Evolutionary conservation across 148 eudicot species (phyloP).

Genomic region (Heliosperma pusillum): DNA sequence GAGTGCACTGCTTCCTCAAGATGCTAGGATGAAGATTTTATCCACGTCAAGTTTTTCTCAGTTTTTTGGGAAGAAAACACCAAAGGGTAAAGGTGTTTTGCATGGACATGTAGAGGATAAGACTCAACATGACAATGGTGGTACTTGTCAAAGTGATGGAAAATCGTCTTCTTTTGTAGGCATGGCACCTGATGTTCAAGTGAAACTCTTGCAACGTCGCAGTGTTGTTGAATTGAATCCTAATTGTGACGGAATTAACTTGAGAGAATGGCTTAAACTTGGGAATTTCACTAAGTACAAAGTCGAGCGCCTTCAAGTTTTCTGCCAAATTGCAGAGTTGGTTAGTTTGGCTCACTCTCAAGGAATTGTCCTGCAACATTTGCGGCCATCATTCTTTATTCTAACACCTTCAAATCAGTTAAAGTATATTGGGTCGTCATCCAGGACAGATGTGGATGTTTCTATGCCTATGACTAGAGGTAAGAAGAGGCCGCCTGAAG

Average conservation of each 20-base stretch:
- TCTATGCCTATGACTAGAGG: slow-evolving; percentile 9
- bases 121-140: slow-evolving; percentile 8
- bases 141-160: slow-evolving; percentile 13
- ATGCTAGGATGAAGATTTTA: slow-evolving; percentile 30
- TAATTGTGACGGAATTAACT: slow-evolving; percentile 27
- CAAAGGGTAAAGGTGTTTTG: slow-evolving; percentile 34
- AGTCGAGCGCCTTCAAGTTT: slow-evolving; percentile 38
- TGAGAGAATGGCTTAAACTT: slow-evolving; percentile 56
- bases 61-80: slow-evolving; percentile 34
- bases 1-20: slow-evolving; percentile 24
- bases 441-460: slow-evolving; percentile 14
- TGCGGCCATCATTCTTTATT: slow-evolving; percentile 41
- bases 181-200: slow-evolving; percentile 15
- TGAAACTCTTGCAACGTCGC: slow-evolving; percentile 16
- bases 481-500: slow-evolving; percentile 33
- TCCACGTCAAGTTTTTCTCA: slow-evolving; percentile 43
- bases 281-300: slow-evolving; percentile 31
- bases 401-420: slow-evolving; percentile 31
- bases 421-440: slow-evolving; percentile 42
- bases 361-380: slow-evolving; percentile 40
- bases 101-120: slow-evolving; percentile 18
- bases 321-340: slow-evolving; percentile 45
- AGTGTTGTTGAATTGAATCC: slow-evolving; percentile 11
- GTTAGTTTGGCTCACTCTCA: slow-evolving; percentile 42
- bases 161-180: slow-evolving; percentile 11